Base-by-base conservation (phyloP, 306 rosid genomes). In the Lathyrus oleraceus region DNA sequence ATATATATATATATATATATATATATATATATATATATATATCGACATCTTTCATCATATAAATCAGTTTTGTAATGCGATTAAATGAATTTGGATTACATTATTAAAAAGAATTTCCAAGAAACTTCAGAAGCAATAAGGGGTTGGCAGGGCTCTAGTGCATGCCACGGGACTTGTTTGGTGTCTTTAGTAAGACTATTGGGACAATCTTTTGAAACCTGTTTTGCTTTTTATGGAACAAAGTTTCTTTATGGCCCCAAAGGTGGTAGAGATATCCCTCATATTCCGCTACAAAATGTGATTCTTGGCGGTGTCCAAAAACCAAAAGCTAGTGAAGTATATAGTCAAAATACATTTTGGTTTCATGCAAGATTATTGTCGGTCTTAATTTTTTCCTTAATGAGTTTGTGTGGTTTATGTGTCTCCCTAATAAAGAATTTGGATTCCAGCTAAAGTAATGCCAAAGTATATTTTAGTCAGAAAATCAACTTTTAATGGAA, bases 221-320 rank as follows among this genome's bases (percentile, higher is more conserved):
- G 73, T 4, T 63, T 70, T 67, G 71, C 81, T 60, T 76, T 83
- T 83, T 72, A 15, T 10, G 15, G 59, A 83, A 79, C 81, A 76
- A 58, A 35, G 21, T 83, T 72, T 65, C 69, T 63, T 53, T 44
- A 45, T 71, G 88, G 79, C 52, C 65, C 63, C 73, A 53, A 70
- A 78, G 71, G 77, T 60, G 71, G 73, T 58, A 16, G 73, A 73
- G 52, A 61, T 39, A 81, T 84, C 88, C 91, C 88, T 66, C 27
- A 73, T 65, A 86, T 82, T 76, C 72, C 79, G 81, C 79, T 66
- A n/a, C 2, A 15, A 78, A 68, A 58, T 35, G 49, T 56, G 44
- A 42, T 10, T 53, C 4, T 45, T 70, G 78, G 72, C 80, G 71
- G 77, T 75, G 59, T 6, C 60, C 74, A 16, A 32, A 57, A 25